Evolutionary conservation across 2,329 filamentous ascomycete genomes (phyloP), one percentile per base, ranked within the genome.

Genomic region (Aureobasidium melanogenum): DNA sequence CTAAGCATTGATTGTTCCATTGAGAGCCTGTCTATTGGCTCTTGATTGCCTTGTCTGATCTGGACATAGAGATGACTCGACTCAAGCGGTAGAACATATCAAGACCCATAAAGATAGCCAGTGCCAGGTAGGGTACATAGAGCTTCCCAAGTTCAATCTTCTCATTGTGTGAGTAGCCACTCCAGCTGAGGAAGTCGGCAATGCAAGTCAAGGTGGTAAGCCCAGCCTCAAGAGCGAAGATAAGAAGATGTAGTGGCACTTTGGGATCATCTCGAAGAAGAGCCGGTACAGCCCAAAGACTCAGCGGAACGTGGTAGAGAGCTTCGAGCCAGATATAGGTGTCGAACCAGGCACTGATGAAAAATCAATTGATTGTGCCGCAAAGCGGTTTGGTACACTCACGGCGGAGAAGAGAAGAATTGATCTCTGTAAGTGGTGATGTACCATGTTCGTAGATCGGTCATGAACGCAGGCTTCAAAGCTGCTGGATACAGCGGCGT

Each of bases 151-250:
- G 67, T 58, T 76, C 74, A 26, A 75, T 68, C 67, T 83, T 84
- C 66, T 83, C 74, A 2, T 67, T 69, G 1, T 69, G 64, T 0
- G 74, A 72, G 32, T 80, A 75, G 50, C 75, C 75, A 2, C 71
- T 69, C 83, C 85, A 88, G 64, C 75, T 77, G 71, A 81, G 73
- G 65, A 82, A 83, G 61, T 88, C 85, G 1, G 80, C 77, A 48
- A 88, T 77, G 67, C 85, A 88, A 0, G 83, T 82, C 44, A 82
- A 67, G 0, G 86, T 87, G 1, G 85, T 87, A 60, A 88, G 64
- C 38, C 79, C 82, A 0, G 84, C 82, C 67, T 87, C 79, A 10
- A 83, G 70, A 0, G 82, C 80, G 66, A 82, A 88, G 2, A 84
- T 72, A 1, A 88, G 77, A 0, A 88, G 74, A 55, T 85, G 80